Conservation (phyloP, 495 filamentous ascomycete species). For the Xylaria acuta region DNA sequence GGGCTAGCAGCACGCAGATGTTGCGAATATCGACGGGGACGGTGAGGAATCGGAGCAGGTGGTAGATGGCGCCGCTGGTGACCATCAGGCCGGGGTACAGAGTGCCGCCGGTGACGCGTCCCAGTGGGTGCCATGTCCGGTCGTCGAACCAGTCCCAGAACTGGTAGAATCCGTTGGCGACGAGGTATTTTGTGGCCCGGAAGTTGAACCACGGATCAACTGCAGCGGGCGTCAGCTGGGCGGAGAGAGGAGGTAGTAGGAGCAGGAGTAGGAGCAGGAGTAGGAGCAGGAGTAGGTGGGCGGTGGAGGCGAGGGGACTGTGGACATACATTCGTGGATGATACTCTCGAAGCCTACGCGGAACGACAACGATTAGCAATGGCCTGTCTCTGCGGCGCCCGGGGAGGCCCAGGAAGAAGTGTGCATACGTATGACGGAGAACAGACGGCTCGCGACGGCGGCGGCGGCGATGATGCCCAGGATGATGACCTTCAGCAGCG, state of each 20-base stretch:
- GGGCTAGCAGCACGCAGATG: conserved; percentile 95
- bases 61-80: conserved; percentile 96
- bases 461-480: conserved; percentile 90
- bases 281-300: conserved; percentile 7
- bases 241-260: conserved; percentile 21
- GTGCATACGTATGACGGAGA: conserved; percentile 93
- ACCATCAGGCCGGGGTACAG: conserved; percentile 99
- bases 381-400: not conserved
- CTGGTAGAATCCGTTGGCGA: conserved; percentile 95
- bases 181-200: conserved; percentile 95
- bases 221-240: conserved; percentile 45
- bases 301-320: conserved; percentile 12
- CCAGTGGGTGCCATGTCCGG: conserved; percentile 99
- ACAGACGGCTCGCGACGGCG: conserved; percentile 91
- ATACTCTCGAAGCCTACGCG: conserved; percentile 95
- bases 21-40: conserved; percentile 98
- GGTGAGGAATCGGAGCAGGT: conserved; percentile 86
- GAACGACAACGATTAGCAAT: not conserved
- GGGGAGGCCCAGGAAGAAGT: conserved; percentile 4
- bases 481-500: conserved; percentile 89
- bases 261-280: conserved; percentile 36
- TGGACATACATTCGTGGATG: conserved; percentile 93
- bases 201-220: conserved; percentile 99
- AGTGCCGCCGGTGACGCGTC: conserved; percentile 97
- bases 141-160: conserved; percentile 99